A percentile compares a stretch with the other conserved stretches of the same genome.
Evolutionary conservation across 345 rosid species (phyloP).

Genomic region (Aurinia saxatilis): DNA sequence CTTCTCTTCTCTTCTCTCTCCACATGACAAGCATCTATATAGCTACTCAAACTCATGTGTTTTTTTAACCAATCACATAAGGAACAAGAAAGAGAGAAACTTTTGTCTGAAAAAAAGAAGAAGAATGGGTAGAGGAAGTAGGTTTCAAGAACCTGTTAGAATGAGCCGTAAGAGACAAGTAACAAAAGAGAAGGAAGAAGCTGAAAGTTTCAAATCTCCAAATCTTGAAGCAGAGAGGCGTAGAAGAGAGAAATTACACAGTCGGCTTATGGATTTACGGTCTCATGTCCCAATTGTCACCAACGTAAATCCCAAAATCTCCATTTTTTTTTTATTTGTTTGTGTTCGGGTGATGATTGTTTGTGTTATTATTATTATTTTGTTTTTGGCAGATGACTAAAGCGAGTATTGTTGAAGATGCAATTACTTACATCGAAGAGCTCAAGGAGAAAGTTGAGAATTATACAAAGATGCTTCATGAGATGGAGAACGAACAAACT

Average conservation of each 20-base stretch:
- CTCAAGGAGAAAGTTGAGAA: conserved; percentile 39
- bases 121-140: conserved; percentile 4
- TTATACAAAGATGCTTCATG: conserved; percentile 50
- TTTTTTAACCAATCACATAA: too few relatives aligned
- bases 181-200: conserved; percentile 17
- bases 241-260: conserved; percentile 70
- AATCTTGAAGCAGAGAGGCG: conserved; percentile 78
- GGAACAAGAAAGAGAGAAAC: not conserved
- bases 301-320: conserved; percentile 37
- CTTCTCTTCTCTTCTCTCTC: not conserved
- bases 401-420: conserved; percentile 75
- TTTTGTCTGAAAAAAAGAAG: not conserved
- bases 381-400: conserved; percentile 98
- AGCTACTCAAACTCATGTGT: conserved; percentile 24
- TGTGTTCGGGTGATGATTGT: not conserved
- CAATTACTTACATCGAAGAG: conserved; percentile 64
- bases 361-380: too few relatives aligned
- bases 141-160: conserved; percentile 8
- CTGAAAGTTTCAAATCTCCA: conserved; percentile 45
- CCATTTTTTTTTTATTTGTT: not conserved
- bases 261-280: conserved; percentile 63
- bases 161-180: conserved; percentile 36
- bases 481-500: conserved; percentile 39
- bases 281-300: conserved; percentile 80
- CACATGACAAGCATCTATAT: conserved; percentile 30